Evolutionary conservation across 73 alveolate genomes (phyloP), one percentile per base, ranked within the genome.

Genomic region (Paramecium sexaurelia): DNA sequence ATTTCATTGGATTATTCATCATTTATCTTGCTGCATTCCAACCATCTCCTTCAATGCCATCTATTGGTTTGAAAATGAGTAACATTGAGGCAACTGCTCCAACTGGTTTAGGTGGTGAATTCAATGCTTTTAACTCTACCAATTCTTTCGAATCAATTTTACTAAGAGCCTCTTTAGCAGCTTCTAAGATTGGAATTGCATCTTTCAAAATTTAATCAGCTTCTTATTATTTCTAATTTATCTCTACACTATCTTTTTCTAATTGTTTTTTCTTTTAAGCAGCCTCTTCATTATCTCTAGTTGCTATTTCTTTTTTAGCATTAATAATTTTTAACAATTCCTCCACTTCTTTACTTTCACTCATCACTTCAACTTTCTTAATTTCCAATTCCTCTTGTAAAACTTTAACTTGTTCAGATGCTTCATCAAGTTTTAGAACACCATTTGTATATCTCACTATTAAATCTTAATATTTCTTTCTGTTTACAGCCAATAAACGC

Each of bases 121-220:
- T 95, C 92, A 95, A 96, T 24, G 99, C 87, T 92, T 98, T 95
- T 94, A 98, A 94, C 89, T 96, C 98, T 85, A 92, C 94, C 69
- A 98, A 94, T 90, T 97, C 99, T 82, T 96, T 97, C 88, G 94
- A 97, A 68, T 95, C 95, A 66, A 97, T 95, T 35, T 96, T 97
- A 37, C 94, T 95, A 69, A 98, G 92, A 37, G 99, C 99, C 32
- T 96, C 98, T 57, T 96, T 93, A 5, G 99, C 99, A 47, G 95
- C 95, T 56, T 96, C 97, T 94, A 97, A 97, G 24, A 98, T 95
- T 6, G 99, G 99, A 56, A 91, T 75, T 6, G 98, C 98, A 19
- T 92, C 98, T 61, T 95, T 95, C 7, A 96, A 51, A 13, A 96
- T 95, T 84, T 92, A 94, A 20, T 93, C 90, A 15, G 98, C 99